phyloP scores from a whole-genome alignment of 768 basidiomycete species.

The Lentinus tigrinus region DNA sequence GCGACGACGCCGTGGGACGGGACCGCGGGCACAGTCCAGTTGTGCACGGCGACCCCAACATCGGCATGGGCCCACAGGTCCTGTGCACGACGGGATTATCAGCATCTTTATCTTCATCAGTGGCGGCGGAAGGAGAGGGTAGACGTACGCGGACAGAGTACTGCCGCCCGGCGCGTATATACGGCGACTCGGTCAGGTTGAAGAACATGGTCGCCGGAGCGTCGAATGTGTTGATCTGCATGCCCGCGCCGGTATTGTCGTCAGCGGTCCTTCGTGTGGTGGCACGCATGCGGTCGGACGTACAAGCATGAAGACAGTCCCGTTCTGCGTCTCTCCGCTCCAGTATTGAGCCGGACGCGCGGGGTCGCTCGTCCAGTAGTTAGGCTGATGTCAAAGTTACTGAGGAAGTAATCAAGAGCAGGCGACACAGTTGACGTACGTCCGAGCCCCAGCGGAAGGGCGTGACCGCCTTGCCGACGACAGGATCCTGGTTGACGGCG shows the following conservation, averaged over 20 bases:
- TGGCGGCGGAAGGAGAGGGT: slow-evolving; percentile 1
- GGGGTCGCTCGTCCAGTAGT: slow-evolving; percentile 31
- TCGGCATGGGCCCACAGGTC: slow-evolving; percentile 72
- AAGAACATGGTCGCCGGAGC: slow-evolving; percentile 56
- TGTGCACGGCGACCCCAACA: slow-evolving; percentile 62
- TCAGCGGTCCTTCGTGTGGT: neutral
- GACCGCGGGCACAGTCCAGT: slow-evolving; percentile 53
- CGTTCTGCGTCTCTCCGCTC: slow-evolving; percentile 63
- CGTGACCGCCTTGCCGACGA: slow-evolving; percentile 56
- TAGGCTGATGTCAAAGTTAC: slow-evolving; percentile 27
- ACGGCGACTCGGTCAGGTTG: slow-evolving; percentile 65
- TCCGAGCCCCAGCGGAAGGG: slow-evolving; percentile 72
- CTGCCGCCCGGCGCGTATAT: slow-evolving; percentile 64
- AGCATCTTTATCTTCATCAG: too few species aligned
- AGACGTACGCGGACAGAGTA: slow-evolving; percentile 57
- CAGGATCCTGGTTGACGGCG: slow-evolving; percentile 68
- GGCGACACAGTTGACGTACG: slow-evolving; percentile 35
- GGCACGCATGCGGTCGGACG: slow-evolving; percentile 25
- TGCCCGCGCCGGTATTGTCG: neutral
- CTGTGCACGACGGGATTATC: too few species aligned
- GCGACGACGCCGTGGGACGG: slow-evolving; percentile 73
- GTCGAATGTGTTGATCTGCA: slow-evolving; percentile 57
- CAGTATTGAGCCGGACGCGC: slow-evolving; percentile 65
- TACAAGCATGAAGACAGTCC: slow-evolving; percentile 38
- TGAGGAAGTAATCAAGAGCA: neutral